Conservation (phyloP, 2,329 filamentous ascomycete genomes). For the Pestalotiopsis sp. region DNA sequence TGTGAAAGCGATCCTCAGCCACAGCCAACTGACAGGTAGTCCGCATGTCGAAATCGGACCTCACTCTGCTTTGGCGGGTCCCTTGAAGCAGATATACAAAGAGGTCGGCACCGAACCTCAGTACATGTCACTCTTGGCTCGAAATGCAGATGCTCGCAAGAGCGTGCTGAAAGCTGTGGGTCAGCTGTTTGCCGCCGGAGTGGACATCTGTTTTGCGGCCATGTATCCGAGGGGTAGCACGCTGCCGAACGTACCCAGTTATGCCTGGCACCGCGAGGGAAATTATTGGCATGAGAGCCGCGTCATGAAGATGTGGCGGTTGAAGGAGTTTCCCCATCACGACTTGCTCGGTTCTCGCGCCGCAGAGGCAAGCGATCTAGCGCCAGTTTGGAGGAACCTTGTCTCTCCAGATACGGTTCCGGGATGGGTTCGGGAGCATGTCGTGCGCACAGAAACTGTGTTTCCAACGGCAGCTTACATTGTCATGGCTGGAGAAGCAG, state of each 20-base stretch:
- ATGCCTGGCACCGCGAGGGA: conserved; percentile 16
- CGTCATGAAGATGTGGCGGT: conserved; percentile 1
- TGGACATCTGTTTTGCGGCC: not conserved
- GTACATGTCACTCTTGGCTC: not conserved
- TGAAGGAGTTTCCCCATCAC: conserved; percentile 4
- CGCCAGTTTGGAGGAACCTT: conserved; percentile 12
- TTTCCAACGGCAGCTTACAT: conserved; percentile 23
- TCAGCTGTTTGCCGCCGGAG: not conserved
- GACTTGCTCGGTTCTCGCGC: conserved; percentile 12
- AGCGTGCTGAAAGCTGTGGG: conserved; percentile 4
- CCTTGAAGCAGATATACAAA: conserved; percentile 17
- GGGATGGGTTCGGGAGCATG: conserved; percentile 19
- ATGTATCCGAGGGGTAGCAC: conserved; percentile 6
- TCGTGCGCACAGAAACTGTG: conserved; percentile 17
- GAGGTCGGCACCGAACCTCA: not conserved
- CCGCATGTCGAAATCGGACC: conserved; percentile 18
- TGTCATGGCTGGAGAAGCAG: conserved; percentile 18
- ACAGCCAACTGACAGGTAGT: not conserved
- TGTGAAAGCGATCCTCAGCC: not conserved
- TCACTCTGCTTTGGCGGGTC: conserved; percentile 14
- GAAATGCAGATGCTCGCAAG: not conserved
- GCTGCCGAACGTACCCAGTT: conserved; percentile 12
- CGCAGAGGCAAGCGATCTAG: not conserved
- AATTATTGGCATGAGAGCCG: not conserved
- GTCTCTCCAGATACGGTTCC: not conserved